Conservation (phyloP, 208 protist genomes). For the Borovskyia barvae region DNA sequence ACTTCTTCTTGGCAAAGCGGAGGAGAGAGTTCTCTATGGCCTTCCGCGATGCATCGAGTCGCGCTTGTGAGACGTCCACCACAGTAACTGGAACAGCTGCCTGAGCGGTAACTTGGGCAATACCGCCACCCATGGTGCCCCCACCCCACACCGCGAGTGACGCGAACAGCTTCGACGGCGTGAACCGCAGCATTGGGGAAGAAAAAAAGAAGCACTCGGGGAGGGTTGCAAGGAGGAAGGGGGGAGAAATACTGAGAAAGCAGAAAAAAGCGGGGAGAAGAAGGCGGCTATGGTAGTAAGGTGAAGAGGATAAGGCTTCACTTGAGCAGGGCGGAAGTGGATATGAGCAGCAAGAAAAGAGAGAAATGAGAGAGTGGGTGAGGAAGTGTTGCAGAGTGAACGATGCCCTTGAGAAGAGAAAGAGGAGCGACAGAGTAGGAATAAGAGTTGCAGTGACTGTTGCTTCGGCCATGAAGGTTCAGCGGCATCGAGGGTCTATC, state of each 20-base stretch:
- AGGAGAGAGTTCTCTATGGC: slow-evolving; percentile 46
- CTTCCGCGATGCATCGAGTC: slow-evolving; percentile 43
- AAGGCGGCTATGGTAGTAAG: background rate
- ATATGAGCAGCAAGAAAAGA: background rate
- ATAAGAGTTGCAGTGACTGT: too few relatives aligned
- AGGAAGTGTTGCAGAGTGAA: too few relatives aligned
- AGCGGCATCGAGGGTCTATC: too few relatives aligned
- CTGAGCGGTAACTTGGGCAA: slow-evolving; percentile 59
- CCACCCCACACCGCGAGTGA: slow-evolving; percentile 55
- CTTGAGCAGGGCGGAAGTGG: background rate
- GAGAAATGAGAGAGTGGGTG: too few relatives aligned
- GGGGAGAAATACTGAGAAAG: background rate
- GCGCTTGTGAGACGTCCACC: slow-evolving; percentile 58
- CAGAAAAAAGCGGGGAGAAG: background rate
- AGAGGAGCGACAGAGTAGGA: too few relatives aligned
- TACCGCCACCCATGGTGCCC: slow-evolving; percentile 76
- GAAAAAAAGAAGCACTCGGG: background rate
- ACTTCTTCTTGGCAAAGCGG: slow-evolving; percentile 66
- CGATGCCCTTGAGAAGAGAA: too few relatives aligned
- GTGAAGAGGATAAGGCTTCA: background rate
- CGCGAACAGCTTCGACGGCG: slow-evolving; percentile 28
- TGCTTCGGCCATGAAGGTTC: too few relatives aligned
- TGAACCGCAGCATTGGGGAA: slow-evolving; percentile 22
- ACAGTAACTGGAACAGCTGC: slow-evolving; percentile 51
- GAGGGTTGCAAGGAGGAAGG: background rate